Evolutionary conservation across 1,139 yeast genomes (phyloP).

Genomic region (Pichia norvegensis): DNA sequence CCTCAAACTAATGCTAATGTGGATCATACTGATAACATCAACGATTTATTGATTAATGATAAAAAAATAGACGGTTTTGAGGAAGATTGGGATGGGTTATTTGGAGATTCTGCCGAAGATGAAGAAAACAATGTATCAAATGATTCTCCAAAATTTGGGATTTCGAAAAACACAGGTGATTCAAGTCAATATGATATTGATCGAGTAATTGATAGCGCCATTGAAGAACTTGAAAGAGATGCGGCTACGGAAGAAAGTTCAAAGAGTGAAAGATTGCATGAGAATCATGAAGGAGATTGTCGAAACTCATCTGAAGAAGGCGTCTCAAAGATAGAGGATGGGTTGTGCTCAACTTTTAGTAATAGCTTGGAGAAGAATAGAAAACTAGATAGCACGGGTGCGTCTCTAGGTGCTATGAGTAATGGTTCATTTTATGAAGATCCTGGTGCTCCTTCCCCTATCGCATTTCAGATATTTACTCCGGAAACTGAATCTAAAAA

Average conservation of each 20-base stretch:
- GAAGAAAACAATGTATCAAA: constrained; percentile 3
- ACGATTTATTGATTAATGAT: neutral
- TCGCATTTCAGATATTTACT: constrained; percentile 50
- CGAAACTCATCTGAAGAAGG: neutral
- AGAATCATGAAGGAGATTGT: neutral
- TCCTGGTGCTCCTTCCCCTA: constrained; percentile 77
- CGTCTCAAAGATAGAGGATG: neutral
- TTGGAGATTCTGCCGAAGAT: constrained; percentile 11
- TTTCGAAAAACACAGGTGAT: neutral
- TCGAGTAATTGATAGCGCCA: constrained; percentile 18
- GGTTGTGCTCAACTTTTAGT: neutral
- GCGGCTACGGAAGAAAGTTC: constrained; percentile 3
- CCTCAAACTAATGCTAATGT: constrained; percentile 12
- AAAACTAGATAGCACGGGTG: neutral
- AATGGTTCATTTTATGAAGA: constrained; percentile 51
- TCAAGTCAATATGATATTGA: constrained; percentile 27
- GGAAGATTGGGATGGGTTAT: constrained; percentile 16
- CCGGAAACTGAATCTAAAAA: constrained; percentile 21
- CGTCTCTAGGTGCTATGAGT: neutral
- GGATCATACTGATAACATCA: neutral
- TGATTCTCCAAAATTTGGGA: neutral
- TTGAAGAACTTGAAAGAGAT: constrained; percentile 3
- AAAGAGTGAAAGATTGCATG: neutral
- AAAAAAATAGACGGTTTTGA: constrained; percentile 8
- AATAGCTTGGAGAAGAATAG: neutral